Evolutionary conservation across 2,329 filamentous ascomycete genomes (phyloP), one percentile per base, ranked within the genome.

Genomic region (Sporothrix brunneoviolacea): DNA sequence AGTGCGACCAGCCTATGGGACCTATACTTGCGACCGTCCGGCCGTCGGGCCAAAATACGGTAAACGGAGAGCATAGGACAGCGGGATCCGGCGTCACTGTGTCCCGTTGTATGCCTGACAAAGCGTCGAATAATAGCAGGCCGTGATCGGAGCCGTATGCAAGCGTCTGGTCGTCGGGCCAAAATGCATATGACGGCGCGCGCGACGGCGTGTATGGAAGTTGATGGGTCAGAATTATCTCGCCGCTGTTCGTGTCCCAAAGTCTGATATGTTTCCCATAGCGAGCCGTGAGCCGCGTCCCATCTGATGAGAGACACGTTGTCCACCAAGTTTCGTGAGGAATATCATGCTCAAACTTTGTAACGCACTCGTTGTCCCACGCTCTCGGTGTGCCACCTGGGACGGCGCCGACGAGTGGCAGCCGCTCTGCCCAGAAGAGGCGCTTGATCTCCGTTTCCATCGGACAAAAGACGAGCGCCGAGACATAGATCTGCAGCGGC

Each of bases 401-500:
- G 15, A 41, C 39, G 15, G 10, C 12, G 3, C 3, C 12, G 15
- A 41, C 24, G 10, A 41, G 16, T 13, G 39, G 39, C 39, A 30
- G 4, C 22, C 39, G 10, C 22, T 41, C 8, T 12, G 28, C 24
- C 39, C 39, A 41, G 22, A 41, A 30, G 16, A 41, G 39, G 3
- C 39, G 39, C 22, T 56, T 52, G n/a, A 61, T 53, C 13, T 57
- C 19, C 45, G 59, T 64, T 6, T 40, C 28, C 2, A 44, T 35
- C 22, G 63, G 66, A 44, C 59, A 60, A 49, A 69, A 70, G 4
- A 60, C 56, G 10, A 60, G 63, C 15, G 52, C 64, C 18, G 57
- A 64, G 13, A 53, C 59, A 54, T 70, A 70, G 16, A 59, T 52
- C 54, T 70, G 66, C 10, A 63, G 54, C 15, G 65, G 59, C 19